These are phyloP conservation scores for Nicotiana paniculata DNA, from an alignment of 257 asterid species.

Conservation along the genomic window DNA sequence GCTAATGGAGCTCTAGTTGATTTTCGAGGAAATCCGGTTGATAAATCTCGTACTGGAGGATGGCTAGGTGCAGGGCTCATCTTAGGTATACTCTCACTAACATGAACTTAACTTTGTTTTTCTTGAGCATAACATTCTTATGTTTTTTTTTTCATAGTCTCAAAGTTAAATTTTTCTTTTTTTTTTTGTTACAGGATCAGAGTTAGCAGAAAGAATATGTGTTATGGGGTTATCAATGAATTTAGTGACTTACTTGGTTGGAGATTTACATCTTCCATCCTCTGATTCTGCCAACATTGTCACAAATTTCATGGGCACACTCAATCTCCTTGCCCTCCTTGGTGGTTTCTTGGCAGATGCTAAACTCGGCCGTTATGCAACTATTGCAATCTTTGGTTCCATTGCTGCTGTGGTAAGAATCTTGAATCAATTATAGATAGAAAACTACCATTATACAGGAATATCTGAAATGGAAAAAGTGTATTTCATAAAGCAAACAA, in stretches of 20 bases:
- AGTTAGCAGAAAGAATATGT: conserved; percentile 74
- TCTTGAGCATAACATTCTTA: background rate
- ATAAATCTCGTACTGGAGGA: conserved; percentile 71
- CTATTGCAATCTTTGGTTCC: conserved; percentile 65
- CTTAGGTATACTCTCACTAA: conserved; percentile 32
- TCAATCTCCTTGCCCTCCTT: conserved; percentile 69
- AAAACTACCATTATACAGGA: background rate
- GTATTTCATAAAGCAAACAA: background rate
- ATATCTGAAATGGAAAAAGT: background rate
- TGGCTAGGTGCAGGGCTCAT: conserved; percentile 91
- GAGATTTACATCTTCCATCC: conserved; percentile 63
- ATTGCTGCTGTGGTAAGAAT: conserved; percentile 54
- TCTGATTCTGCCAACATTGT: conserved; percentile 72
- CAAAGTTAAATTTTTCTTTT: background rate
- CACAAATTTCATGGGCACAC: conserved; percentile 85
- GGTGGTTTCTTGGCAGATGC: conserved; percentile 94
- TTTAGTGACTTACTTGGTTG: conserved; percentile 73
- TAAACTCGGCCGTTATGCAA: conserved; percentile 69
- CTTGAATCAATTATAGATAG: background rate
- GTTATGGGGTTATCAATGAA: conserved; percentile 93
- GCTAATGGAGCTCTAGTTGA: conserved; percentile 43
- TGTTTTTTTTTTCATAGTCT: background rate
- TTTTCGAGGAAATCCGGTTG: conserved; percentile 71
- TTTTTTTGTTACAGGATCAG: conserved; percentile 40
- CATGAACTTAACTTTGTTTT: background rate